Conservation (phyloP, 495 filamentous ascomycete genomes). For the Mytilinidion resinicola region DNA sequence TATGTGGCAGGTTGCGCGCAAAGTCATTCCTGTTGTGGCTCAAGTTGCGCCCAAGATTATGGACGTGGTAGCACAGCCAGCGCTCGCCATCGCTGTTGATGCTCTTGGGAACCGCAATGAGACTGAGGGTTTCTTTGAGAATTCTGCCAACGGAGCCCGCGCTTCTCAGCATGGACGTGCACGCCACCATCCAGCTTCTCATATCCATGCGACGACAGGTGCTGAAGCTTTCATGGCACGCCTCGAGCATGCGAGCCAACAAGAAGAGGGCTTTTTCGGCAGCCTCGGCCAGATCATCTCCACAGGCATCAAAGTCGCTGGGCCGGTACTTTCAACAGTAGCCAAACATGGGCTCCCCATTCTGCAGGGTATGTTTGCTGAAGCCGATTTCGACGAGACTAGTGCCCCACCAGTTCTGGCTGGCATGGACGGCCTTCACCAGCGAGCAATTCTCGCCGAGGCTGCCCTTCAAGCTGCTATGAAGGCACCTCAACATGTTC, state of each 20-base stretch:
- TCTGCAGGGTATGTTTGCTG: slow-evolving; percentile 2
- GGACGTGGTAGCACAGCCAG: slow-evolving; percentile 25
- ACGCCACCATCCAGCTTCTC: background rate
- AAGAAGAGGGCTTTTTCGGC: slow-evolving; percentile 16
- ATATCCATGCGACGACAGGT: slow-evolving; percentile 1
- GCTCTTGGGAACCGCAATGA: slow-evolving; percentile 15
- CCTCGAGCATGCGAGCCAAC: slow-evolving; percentile 10
- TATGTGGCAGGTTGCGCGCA: slow-evolving; percentile 15
- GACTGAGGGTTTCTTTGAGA: slow-evolving; percentile 7
- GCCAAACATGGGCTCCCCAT: slow-evolving; percentile 24
- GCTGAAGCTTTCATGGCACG: slow-evolving; percentile 19
- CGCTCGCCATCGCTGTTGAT: slow-evolving; percentile 22
- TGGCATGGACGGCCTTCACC: slow-evolving; percentile 13
- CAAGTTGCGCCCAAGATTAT: slow-evolving; percentile 24
- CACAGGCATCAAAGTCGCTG: slow-evolving; percentile 4
- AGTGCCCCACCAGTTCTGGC: slow-evolving; percentile 3
- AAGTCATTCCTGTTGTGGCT: slow-evolving; percentile 16
- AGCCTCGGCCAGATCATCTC: background rate
- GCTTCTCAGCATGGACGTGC: background rate
- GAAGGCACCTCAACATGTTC: slow-evolving; percentile 26
- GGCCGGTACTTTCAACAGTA: slow-evolving; percentile 3
- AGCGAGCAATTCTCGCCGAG: background rate
- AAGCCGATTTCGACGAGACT: background rate
- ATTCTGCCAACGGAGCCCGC: background rate
- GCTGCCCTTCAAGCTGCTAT: slow-evolving; percentile 34